Evolutionary conservation across 2,329 filamentous ascomycete species (phyloP), one percentile per base, ranked within the genome.

Genomic region (Claviceps spartinae): DNA sequence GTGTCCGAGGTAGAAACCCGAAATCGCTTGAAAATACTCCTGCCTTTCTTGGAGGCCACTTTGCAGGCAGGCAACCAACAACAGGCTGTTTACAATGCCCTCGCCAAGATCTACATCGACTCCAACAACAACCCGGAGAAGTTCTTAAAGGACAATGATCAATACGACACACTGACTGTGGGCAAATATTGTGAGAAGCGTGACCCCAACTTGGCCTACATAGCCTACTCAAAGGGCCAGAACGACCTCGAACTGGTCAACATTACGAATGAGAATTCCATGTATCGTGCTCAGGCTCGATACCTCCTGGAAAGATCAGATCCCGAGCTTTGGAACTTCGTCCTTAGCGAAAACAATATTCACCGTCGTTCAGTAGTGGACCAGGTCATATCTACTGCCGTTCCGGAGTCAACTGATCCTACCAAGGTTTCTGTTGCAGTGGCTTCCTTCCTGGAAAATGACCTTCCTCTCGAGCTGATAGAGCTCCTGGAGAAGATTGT

Each of bases 151-250:
- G 88, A 96, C 72, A 98, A 98, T 65, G 88, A 96, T 63, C 82
- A 93, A 66, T 98, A 98, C 60, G 93, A 98, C 64, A 88, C 93
- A 3, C 74, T 97, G 42, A 81, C 77, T 24, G 88, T 98, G 52
- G 93, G 93, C 67, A 96, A 95, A 72, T 98, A 98, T 75, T 98
- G 91, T 67, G 91, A 96, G 75, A 97, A 97, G 79, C 86, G 93
- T 37, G 93, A 98, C 62, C 93, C 93, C 56, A 95, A 95, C 66
- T 75, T 98, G 51, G 91, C 88, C 3, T 95, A 86, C 70, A 95
- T 97, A 65, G 87, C 89, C 56, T 98, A 96, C 69, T 80, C 83
- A 61, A 98, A 98, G 76, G 93, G 93, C 20, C 88, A 96, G 70
- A 98, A 98, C 59, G 93, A 98, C 63, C 72, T 98, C 36, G 94